phyloP scores from a whole-genome alignment of 2,329 filamentous ascomycete species.

The Clonostachys byssicola region DNA sequence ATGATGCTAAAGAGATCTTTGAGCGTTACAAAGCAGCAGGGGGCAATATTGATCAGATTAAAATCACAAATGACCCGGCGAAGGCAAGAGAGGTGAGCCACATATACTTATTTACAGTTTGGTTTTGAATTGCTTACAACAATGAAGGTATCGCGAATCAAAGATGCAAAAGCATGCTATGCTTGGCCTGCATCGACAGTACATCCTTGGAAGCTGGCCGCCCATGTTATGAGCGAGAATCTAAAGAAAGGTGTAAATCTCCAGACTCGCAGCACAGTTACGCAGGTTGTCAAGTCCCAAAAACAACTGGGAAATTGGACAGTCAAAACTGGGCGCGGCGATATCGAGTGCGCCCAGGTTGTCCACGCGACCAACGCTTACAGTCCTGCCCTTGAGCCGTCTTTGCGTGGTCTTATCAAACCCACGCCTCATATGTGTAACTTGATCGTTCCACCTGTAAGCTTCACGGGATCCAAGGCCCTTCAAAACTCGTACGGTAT shows the following conservation, averaged over 20 bases:
- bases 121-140: background rate
- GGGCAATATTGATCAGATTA: slow-evolving; percentile 7
- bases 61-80: slow-evolving; percentile 2
- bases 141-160: slow-evolving; percentile 4
- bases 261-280: slow-evolving; percentile 4
- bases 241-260: slow-evolving; percentile 5
- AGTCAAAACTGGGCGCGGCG: slow-evolving; percentile 3
- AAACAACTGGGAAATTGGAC: slow-evolving; percentile 1
- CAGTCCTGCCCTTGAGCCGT: slow-evolving; percentile 5
- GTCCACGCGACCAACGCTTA: slow-evolving; percentile 8
- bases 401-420: slow-evolving; percentile 4
- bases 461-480: background rate
- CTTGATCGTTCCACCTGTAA: slow-evolving; percentile 1
- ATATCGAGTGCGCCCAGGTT: slow-evolving; percentile 3
- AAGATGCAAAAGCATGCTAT: slow-evolving; percentile 7
- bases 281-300: background rate
- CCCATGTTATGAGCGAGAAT: slow-evolving; percentile 6
- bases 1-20: slow-evolving; percentile 1
- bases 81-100: slow-evolving; percentile 3
- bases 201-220: slow-evolving; percentile 7
- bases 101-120: background rate
- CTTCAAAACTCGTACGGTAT: slow-evolving; percentile 7
- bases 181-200: slow-evolving; percentile 8
- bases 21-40: slow-evolving; percentile 5
- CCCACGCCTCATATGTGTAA: slow-evolving; percentile 7